Conservation (phyloP, 164 flowering plant species). For the Kalanchoe fedtschenkoi region DNA sequence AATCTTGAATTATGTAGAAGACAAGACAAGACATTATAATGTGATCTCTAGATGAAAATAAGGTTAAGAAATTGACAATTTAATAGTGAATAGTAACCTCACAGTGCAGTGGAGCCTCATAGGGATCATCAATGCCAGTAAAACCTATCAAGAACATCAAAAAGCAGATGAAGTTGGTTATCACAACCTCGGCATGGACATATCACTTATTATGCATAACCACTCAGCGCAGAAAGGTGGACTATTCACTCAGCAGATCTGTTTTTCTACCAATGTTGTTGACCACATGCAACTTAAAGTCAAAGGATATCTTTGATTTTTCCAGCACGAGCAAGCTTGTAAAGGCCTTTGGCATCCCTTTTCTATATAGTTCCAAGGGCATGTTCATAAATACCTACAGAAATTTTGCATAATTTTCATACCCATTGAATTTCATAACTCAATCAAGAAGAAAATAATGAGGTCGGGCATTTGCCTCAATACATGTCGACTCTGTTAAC, state of each 20-base stretch:
- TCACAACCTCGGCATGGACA: background rate
- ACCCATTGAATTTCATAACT: background rate
- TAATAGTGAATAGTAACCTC: constrained; percentile 34
- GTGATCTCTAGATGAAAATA: background rate
- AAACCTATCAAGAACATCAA: constrained; percentile 40
- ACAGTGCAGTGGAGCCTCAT: constrained; percentile 56
- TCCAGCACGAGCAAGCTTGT: constrained; percentile 10
- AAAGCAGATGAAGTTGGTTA: background rate
- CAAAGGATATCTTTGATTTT: background rate
- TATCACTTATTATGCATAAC: background rate
- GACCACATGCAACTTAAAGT: background rate
- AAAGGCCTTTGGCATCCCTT: constrained; percentile 8
- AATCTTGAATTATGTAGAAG: background rate
- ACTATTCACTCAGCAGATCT: background rate
- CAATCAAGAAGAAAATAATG: background rate
- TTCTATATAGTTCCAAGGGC: constrained; percentile 6
- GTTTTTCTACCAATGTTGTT: too few relatives aligned
- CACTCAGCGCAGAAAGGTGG: background rate
- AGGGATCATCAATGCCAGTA: constrained; percentile 79
- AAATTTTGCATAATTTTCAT: background rate
- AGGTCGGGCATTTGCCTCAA: background rate
- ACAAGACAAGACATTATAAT: background rate
- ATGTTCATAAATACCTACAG: constrained; percentile 8
- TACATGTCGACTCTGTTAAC: constrained; percentile 1
- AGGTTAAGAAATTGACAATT: background rate